Evolutionary conservation across 169 alveolate species (phyloP).

Genomic region (Cryptosporidium meleagridis): DNA sequence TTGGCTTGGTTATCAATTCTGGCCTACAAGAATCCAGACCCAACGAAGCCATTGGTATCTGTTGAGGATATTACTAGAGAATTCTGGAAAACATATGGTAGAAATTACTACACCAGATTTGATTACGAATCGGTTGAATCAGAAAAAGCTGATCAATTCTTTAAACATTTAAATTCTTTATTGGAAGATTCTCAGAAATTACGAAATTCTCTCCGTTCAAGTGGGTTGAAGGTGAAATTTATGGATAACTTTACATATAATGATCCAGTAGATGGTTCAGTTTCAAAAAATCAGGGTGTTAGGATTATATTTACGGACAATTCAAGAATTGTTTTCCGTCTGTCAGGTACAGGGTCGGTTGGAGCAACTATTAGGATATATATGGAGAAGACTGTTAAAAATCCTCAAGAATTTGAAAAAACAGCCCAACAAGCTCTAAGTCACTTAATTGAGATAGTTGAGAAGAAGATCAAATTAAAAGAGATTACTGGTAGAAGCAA

Average conservation of each 20-base stretch:
- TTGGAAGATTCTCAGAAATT: neutral
- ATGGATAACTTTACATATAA: conserved; percentile 88
- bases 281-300: conserved; percentile 92
- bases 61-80: conserved; percentile 89
- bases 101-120: conserved; percentile 93
- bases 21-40: conserved; percentile 88
- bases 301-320: conserved; percentile 89
- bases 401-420: conserved; percentile 27
- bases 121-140: conserved; percentile 88
- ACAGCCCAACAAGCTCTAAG: conserved; percentile 27
- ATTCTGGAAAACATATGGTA: conserved; percentile 92
- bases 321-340: conserved; percentile 88
- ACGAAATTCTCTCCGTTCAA: neutral
- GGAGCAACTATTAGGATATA: conserved; percentile 95
- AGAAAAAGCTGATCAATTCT: conserved; percentile 88
- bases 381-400: conserved; percentile 87
- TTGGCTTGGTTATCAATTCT: conserved; percentile 93
- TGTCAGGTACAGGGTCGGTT: conserved; percentile 91
- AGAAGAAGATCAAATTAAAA: conserved; percentile 20
- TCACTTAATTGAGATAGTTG: conserved; percentile 67
- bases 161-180: conserved; percentile 81
- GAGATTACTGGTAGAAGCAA: conserved; percentile 71
- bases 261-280: conserved; percentile 95
- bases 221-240: neutral
- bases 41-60: conserved; percentile 80